Conservation (phyloP, 768 basidiomycete species). For the Scleroderma bovista region DNA sequence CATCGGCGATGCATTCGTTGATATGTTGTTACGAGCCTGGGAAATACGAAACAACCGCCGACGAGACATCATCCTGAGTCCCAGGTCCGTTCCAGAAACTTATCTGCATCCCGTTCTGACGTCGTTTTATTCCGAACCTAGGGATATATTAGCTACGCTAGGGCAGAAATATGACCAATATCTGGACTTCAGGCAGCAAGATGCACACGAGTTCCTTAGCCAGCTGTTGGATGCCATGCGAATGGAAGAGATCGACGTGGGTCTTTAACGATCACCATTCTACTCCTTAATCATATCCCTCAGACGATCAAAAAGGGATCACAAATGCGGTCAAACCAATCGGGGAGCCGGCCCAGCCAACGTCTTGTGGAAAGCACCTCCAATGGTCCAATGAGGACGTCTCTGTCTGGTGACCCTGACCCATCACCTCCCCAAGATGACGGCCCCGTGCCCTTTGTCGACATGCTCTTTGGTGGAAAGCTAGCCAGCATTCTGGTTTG, state of each 20-base stretch:
- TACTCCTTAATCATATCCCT: conserved; percentile 1
- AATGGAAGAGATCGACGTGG: conserved; percentile 90
- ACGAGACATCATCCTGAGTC: conserved; percentile 54
- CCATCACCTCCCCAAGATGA: conserved; percentile 30
- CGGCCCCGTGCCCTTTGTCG: conserved; percentile 67
- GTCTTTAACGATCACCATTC: conserved; percentile 16
- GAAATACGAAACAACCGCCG: conserved; percentile 46
- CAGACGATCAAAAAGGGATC: conserved; percentile 74
- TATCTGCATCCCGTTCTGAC: neutral
- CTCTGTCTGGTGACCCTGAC: neutral
- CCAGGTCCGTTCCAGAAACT: conserved; percentile 49
- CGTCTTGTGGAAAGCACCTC: neutral
- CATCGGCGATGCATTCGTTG: conserved; percentile 63
- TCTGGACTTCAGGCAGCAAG: conserved; percentile 91
- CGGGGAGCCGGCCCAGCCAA: conserved; percentile 18
- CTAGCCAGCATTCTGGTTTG: conserved; percentile 91
- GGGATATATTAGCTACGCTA: conserved; percentile 58
- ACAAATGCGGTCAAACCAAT: conserved; percentile 42
- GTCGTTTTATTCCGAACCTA: conserved; percentile 18
- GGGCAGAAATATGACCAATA: conserved; percentile 92
- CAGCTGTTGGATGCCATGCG: conserved; percentile 88
- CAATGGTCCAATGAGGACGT: neutral
- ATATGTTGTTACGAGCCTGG: conserved; percentile 60
- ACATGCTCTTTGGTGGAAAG: conserved; percentile 87
- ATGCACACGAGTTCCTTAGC: conserved; percentile 89